A percentile compares a stretch with the other conserved stretches of the same genome.
Evolutionary conservation across 495 filamentous ascomycete genomes (phyloP).

Genomic region (Neurospora sp.): DNA sequence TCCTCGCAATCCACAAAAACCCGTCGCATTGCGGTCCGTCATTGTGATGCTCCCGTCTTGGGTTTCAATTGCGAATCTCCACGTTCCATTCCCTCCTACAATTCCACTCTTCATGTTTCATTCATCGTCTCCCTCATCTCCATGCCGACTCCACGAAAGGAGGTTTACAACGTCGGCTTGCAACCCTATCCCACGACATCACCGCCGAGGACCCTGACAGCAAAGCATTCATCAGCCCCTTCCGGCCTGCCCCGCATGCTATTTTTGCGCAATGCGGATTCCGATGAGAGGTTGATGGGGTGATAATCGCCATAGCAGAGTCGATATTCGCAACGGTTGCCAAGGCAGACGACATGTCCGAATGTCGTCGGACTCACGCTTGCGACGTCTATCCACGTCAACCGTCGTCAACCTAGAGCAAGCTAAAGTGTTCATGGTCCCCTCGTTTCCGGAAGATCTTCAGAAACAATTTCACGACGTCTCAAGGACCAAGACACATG

Average conservation of each 20-base stretch:
- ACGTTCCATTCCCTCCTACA: not conserved
- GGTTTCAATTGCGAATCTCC: not conserved
- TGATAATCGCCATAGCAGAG: not conserved
- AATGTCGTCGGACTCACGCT: not conserved
- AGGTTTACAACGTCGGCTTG: not conserved
- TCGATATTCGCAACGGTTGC: not conserved
- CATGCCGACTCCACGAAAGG: not conserved
- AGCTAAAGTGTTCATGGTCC: not conserved
- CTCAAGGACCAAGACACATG: not conserved
- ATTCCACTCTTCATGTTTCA: not conserved
- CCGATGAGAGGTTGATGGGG: not conserved
- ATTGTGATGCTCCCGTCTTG: not conserved
- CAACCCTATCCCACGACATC: not conserved
- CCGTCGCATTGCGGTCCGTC: not conserved
- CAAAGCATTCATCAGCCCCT: not conserved
- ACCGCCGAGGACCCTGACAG: not conserved
- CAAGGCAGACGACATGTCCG: not conserved
- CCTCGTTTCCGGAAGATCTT: not conserved
- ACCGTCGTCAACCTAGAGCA: not conserved
- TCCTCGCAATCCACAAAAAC: not conserved
- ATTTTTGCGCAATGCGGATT: not conserved
- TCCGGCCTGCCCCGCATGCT: not conserved
- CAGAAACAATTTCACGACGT: not conserved
- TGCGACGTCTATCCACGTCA: not conserved
- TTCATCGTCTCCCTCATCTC: not conserved